phyloP scores from a whole-genome alignment of 345 rosid genomes.

The Euphorbia lathyris region DNA sequence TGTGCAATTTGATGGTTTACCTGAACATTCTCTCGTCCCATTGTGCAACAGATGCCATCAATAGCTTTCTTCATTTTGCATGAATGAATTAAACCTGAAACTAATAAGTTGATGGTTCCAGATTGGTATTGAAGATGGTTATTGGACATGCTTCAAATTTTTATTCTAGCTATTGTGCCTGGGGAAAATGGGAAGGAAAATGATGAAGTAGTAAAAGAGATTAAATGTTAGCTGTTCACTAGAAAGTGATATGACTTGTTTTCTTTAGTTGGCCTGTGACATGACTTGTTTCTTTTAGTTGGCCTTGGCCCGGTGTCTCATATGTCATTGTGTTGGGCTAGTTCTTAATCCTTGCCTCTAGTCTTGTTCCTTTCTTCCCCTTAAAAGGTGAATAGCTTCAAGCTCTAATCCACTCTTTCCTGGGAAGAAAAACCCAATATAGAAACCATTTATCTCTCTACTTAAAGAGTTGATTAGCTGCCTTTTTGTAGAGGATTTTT shows the following conservation, averaged over 20 bases:
- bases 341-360: background rate
- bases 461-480: background rate
- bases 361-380: background rate
- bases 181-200: background rate
- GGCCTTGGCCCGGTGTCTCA: background rate
- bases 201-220: background rate
- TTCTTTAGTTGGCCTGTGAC: too few relatives aligned
- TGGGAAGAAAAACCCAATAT: background rate
- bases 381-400: background rate
- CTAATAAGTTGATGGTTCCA: background rate
- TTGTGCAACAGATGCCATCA: background rate
- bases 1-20: too few relatives aligned
- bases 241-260: background rate
- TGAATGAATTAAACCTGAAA: background rate
- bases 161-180: background rate
- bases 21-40: too few relatives aligned
- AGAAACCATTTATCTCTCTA: background rate
- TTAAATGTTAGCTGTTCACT: background rate
- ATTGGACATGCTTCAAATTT: background rate
- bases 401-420: background rate
- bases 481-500: background rate
- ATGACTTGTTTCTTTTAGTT: too few relatives aligned
- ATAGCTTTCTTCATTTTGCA: background rate
- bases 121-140: background rate
- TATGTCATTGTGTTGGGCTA: background rate